Evolutionary conservation across 2,329 filamentous ascomycete species (phyloP).

Genomic region (Fusarium penzigii): DNA sequence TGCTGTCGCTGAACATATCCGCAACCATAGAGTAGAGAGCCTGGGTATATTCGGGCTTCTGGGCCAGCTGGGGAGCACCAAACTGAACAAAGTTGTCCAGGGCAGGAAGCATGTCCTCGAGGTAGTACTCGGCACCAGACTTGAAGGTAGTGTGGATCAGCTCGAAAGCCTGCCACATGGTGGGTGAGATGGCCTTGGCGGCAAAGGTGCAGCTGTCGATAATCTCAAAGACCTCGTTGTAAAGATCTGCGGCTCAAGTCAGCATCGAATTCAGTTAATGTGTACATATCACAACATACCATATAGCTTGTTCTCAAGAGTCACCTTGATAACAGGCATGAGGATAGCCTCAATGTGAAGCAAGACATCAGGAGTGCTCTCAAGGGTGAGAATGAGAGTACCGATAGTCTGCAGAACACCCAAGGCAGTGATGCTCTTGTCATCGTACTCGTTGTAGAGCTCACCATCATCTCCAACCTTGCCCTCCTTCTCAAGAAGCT

Average conservation of each 20-base stretch:
- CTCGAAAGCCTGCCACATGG: conserved; percentile 99
- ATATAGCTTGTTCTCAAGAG: conserved; percentile 96
- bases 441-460: conserved; percentile 88
- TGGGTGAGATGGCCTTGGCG: conserved; percentile 90
- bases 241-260: conserved; percentile 64
- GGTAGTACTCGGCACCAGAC: conserved; percentile 91
- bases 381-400: conserved; percentile 91
- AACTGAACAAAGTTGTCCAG: conserved; percentile 98
- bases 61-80: conserved; percentile 74
- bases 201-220: conserved; percentile 99
- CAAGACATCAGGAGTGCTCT: conserved; percentile 95
- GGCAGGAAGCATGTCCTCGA: conserved; percentile 98
- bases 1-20: conserved; percentile 90
- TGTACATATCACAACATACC: conserved; percentile 50
- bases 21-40: conserved; percentile 92
- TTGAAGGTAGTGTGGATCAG: conserved; percentile 97
- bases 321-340: conserved; percentile 96
- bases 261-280: conserved; percentile 20
- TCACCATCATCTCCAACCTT: conserved; percentile 76
- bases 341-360: conserved; percentile 92
- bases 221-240: conserved; percentile 98
- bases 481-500: conserved; percentile 85
- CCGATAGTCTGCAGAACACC: conserved; percentile 97
- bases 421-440: conserved; percentile 97
- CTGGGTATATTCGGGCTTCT: conserved; percentile 83